Percentiles rank a stretch among this genome's conserved stretches.
Evolutionary conservation across 345 rosid species (phyloP).

Genomic region (Acer yangbiense): DNA sequence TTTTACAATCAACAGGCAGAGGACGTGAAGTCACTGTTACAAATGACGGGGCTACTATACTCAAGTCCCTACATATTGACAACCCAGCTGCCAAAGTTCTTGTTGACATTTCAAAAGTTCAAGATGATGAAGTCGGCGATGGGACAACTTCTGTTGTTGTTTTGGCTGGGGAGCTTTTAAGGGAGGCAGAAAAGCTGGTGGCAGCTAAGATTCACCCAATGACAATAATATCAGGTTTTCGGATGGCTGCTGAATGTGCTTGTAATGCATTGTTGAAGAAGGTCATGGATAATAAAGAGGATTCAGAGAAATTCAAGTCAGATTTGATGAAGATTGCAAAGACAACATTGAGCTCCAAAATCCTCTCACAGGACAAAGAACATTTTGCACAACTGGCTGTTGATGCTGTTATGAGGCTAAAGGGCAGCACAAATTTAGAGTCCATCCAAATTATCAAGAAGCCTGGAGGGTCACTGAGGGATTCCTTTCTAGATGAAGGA

Average conservation of each 20-base stretch:
- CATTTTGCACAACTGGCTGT: constrained; percentile 89
- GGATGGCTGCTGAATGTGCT: constrained; percentile 98
- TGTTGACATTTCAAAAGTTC: constrained; percentile 96
- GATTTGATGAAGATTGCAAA: constrained; percentile 90
- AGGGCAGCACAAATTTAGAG: constrained; percentile 99
- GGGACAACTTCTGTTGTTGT: constrained; percentile 99
- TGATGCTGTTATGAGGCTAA: constrained; percentile 91
- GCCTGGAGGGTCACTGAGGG: constrained; percentile 92
- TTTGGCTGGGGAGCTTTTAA: constrained; percentile 91
- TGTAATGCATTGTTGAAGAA: constrained; percentile 65
- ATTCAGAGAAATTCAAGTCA: constrained; percentile 76
- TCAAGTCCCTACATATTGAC: constrained; percentile 92
- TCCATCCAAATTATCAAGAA: constrained; percentile 95
- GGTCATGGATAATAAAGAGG: constrained; percentile 77
- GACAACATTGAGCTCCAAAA: constrained; percentile 95
- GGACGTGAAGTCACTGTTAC: constrained; percentile 83
- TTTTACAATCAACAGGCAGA: constrained; percentile 93
- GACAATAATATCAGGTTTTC: constrained; percentile 89
- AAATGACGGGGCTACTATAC: constrained; percentile 96
- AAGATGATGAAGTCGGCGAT: constrained; percentile 99
- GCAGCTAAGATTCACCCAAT: constrained; percentile 95
- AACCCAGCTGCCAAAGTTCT: constrained; percentile 98
- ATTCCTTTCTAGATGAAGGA: constrained; percentile 99
- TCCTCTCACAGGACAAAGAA: constrained; percentile 89
- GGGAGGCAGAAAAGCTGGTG: constrained; percentile 94